phyloP scores from a whole-genome alignment of 352 stramenopile species.

The Globisporangium alternatum region DNA sequence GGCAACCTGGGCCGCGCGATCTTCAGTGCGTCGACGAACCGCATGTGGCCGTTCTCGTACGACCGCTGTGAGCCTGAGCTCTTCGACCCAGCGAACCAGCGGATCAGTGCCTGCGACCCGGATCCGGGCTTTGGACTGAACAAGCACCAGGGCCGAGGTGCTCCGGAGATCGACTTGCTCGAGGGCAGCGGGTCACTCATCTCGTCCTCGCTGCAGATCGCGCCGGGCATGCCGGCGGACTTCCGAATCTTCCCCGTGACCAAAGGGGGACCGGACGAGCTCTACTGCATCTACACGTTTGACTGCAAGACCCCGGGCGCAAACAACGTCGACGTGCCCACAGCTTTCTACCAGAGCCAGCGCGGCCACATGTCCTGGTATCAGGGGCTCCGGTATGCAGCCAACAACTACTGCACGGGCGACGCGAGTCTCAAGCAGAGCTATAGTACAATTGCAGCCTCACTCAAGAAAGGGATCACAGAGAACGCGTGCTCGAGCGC shows the following conservation, averaged over 20 bases:
- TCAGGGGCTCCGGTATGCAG: constrained; percentile 49
- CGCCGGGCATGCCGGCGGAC: constrained; percentile 55
- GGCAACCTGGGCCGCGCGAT: constrained; percentile 91
- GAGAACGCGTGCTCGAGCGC: constrained; percentile 42
- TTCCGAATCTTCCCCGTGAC: constrained; percentile 47
- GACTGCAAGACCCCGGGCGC: constrained; percentile 43
- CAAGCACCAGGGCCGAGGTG: constrained; percentile 58
- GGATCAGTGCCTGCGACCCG: constrained; percentile 76
- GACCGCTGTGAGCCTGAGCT: constrained; percentile 71
- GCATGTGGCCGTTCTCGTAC: constrained; percentile 94
- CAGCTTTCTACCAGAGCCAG: constrained; percentile 32
- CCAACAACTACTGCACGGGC: constrained; percentile 36
- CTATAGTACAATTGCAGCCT: constrained; percentile 23
- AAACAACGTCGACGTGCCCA: constrained; percentile 44
- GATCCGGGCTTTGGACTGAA: constrained; percentile 85
- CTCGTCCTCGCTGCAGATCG: constrained; percentile 89
- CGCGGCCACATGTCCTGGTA: constrained; percentile 51
- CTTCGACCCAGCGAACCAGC: constrained; percentile 35
- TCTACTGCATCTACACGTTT: constrained; percentile 38
- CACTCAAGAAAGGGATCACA: constrained; percentile 32
- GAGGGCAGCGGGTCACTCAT: constrained; percentile 79
- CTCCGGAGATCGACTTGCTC: constrained; percentile 92
- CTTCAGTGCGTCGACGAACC: constrained; percentile 87
- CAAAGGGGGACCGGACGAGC: constrained; percentile 16
- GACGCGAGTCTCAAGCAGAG: constrained; percentile 26